These are phyloP conservation scores for Stachybotrys elegans DNA, from an alignment of 2,329 filamentous ascomycete genomes.

Conservation along the genomic window DNA sequence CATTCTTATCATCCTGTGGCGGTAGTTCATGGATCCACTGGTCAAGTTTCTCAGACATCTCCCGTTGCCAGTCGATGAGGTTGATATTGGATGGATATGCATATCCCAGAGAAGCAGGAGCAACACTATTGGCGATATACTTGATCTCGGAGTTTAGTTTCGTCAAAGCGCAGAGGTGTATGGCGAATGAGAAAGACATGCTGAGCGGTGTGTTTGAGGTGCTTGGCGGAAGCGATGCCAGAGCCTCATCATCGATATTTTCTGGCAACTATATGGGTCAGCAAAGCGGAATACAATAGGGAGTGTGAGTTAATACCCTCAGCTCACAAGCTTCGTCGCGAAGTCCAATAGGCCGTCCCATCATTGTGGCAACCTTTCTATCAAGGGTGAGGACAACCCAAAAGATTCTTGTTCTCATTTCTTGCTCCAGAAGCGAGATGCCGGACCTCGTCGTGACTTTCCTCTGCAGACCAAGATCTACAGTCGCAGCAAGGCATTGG, in stretches of 20 bases:
- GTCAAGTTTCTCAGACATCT: conserved; percentile 33
- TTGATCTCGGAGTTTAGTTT: conserved; percentile 53
- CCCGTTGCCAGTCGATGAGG: conserved; percentile 39
- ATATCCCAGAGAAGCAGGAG: conserved; percentile 39
- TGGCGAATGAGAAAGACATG: conserved; percentile 35
- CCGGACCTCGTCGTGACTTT: conserved; percentile 36
- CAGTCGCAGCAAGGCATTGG: conserved; percentile 44
- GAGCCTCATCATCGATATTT: conserved; percentile 5
- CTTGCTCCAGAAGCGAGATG: conserved; percentile 43
- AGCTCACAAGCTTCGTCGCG: conserved; percentile 51
- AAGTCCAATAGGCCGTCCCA: conserved; percentile 50
- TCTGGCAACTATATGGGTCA: conserved; percentile 3
- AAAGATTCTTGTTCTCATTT: conserved; percentile 50
- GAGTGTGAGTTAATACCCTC: conserved; percentile 26
- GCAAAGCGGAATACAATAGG: not conserved
- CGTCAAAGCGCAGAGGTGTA: conserved; percentile 43
- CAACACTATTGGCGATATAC: conserved; percentile 49
- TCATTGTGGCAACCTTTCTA: conserved; percentile 46
- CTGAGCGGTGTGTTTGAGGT: not conserved
- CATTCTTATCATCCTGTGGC: conserved; percentile 5
- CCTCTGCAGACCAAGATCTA: conserved; percentile 48
- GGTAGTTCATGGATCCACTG: conserved; percentile 35
- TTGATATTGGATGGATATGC: conserved; percentile 41
- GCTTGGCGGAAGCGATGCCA: not conserved
- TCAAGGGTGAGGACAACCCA: conserved; percentile 50